phyloP scores from a whole-genome alignment of 2,329 filamentous ascomycete genomes.

The Purpureocillium lavendulum region DNA sequence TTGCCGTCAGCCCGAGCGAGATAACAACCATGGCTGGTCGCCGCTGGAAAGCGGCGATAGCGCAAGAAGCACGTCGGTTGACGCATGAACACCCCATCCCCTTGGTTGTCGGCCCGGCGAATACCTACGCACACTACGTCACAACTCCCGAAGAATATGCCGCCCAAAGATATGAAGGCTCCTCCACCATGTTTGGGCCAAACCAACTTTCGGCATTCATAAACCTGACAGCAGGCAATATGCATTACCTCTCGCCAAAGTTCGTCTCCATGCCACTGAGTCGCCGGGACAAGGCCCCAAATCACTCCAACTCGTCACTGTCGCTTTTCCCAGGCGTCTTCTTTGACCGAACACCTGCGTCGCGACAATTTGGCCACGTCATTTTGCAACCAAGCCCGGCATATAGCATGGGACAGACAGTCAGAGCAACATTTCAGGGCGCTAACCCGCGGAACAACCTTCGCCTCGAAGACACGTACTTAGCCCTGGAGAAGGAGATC shows the following conservation, averaged over 20 bases:
- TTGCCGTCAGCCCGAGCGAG: constrained; percentile 80
- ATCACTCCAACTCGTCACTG: constrained; percentile 66
- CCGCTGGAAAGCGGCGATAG: constrained; percentile 70
- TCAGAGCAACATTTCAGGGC: constrained; percentile 66
- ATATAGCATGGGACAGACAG: constrained; percentile 52
- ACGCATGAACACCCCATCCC: constrained; percentile 52
- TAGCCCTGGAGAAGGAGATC: constrained; percentile 59
- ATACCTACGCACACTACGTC: constrained; percentile 82
- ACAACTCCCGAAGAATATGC: constrained; percentile 71
- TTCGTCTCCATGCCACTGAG: no score
- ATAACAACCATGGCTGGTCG: constrained; percentile 88
- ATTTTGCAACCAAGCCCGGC: constrained; percentile 40
- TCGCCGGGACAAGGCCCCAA: constrained; percentile 51
- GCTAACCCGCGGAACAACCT: constrained; percentile 90
- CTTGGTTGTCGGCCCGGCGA: constrained; percentile 80
- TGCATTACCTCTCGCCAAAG: constrained; percentile 27
- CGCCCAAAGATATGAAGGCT: constrained; percentile 90
- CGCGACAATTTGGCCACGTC: constrained; percentile 63
- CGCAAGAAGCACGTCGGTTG: constrained; percentile 36
- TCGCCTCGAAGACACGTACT: constrained; percentile 67
- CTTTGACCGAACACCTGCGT: constrained; percentile 57
- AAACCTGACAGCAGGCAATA: constrained; percentile 64
- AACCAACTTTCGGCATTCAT: constrained; percentile 81
- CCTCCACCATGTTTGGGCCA: constrained; percentile 78
- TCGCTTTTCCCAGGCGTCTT: constrained; percentile 79